Evolutionary conservation across 2,329 filamentous ascomycete species (phyloP).

Genomic region (Xylariales sp.): DNA sequence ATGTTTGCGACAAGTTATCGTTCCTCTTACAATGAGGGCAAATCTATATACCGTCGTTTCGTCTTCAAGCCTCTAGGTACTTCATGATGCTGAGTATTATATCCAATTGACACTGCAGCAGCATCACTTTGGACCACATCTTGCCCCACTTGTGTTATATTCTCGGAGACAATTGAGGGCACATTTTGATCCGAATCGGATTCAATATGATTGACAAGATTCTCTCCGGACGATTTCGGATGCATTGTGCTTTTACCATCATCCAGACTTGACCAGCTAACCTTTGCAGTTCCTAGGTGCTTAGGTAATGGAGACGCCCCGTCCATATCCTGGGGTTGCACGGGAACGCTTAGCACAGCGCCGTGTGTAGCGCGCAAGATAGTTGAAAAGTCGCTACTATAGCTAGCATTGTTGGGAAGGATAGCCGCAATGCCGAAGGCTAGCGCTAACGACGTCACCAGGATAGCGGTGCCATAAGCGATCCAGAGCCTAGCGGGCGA

Average conservation of each 20-base stretch:
- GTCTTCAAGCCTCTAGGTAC: too few species aligned
- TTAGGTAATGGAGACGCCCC: slow-evolving; percentile 1
- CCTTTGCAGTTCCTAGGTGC: neutral
- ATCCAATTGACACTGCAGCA: too few species aligned
- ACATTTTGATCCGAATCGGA: too few species aligned
- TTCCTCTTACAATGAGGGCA: too few species aligned
- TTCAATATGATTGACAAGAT: too few species aligned
- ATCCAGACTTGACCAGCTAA: neutral
- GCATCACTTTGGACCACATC: too few species aligned
- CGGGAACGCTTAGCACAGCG: neutral
- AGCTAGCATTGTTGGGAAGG: neutral
- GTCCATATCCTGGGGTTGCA: neutral
- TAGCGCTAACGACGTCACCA: neutral
- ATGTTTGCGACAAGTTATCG: too few species aligned
- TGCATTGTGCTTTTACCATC: neutral
- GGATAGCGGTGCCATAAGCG: neutral
- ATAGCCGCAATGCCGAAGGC: neutral
- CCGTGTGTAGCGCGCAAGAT: neutral
- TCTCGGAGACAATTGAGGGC: too few species aligned
- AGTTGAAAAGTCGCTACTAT: slow-evolving; percentile 1
- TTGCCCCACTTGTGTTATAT: too few species aligned
- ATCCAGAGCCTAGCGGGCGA: slow-evolving; percentile 5
- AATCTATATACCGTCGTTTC: too few species aligned
- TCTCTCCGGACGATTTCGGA: too few species aligned
- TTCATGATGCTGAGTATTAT: too few species aligned